Percentiles rank a stretch among this genome's conserved stretches.
phyloP scores from a whole-genome alignment of 345 rosid species.

The Ailanthus altissimus region DNA sequence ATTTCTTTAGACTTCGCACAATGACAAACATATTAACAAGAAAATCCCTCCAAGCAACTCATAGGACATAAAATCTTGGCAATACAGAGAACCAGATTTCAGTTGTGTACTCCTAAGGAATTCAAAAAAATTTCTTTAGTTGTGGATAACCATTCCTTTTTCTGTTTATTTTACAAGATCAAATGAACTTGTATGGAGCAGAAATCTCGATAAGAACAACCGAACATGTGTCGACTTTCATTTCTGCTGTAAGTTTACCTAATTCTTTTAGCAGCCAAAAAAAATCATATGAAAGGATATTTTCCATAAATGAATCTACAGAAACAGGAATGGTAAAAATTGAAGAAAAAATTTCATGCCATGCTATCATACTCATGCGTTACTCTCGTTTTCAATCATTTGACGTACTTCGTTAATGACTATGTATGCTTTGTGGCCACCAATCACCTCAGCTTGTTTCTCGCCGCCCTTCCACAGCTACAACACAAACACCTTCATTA shows the following conservation, averaged over 20 bases:
- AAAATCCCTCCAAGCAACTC: background rate
- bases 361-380: slow-evolving; percentile 16
- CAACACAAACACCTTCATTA: background rate
- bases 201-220: background rate
- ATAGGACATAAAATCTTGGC: background rate
- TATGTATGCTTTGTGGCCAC: slow-evolving; percentile 79
- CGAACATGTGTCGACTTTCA: too few species aligned
- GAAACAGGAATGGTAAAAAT: background rate
- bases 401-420: slow-evolving; percentile 69
- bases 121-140: background rate
- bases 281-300: background rate
- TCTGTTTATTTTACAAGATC: background rate
- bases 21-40: too few species aligned
- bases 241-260: background rate
- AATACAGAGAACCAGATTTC: background rate
- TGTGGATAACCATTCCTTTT: background rate
- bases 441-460: slow-evolving; percentile 82
- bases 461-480: slow-evolving; percentile 82
- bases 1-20: too few species aligned
- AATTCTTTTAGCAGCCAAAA: background rate
- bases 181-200: background rate
- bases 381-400: slow-evolving; percentile 64
- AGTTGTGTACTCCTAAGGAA: background rate
- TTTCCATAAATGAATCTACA: background rate
- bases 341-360: background rate